These are phyloP conservation scores for Phylloporus rhodoxanthus DNA, from an alignment of 768 basidiomycete species.

Conservation along the genomic window DNA sequence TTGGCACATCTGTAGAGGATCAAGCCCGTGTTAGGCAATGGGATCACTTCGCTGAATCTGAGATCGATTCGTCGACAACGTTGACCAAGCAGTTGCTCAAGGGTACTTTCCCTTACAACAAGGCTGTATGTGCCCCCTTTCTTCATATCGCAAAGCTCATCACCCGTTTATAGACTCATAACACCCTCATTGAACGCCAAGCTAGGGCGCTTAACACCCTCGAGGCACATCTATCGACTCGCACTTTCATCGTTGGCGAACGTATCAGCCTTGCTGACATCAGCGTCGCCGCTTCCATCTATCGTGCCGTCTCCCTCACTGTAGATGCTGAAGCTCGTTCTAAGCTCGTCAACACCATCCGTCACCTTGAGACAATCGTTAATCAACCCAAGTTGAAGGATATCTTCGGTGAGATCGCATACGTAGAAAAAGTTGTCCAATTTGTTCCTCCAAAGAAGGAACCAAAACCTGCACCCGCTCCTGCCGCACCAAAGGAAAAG, in stretches of 20 bases:
- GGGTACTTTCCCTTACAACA: constrained; percentile 68
- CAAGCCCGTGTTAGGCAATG: constrained; percentile 82
- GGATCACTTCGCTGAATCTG: constrained; percentile 66
- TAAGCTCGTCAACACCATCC: constrained; percentile 70
- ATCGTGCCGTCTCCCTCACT: constrained; percentile 46
- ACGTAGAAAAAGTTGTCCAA: constrained; percentile 63
- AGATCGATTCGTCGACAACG: constrained; percentile 41
- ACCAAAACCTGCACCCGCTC: constrained; percentile 42
- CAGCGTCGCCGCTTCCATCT: constrained; percentile 53
- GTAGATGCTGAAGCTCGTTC: constrained; percentile 63
- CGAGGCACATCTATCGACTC: constrained; percentile 64
- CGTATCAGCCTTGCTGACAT: constrained; percentile 94
- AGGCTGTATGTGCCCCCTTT: constrained; percentile 52
- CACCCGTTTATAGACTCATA: constrained; percentile 48
- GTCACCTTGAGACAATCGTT: constrained; percentile 80
- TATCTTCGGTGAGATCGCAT: constrained; percentile 55
- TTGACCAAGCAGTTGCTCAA: constrained; percentile 40
- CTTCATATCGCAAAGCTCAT: background rate
- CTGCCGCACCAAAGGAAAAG: constrained; percentile 41
- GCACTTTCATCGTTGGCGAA: constrained; percentile 90
- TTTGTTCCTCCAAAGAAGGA: constrained; percentile 74
- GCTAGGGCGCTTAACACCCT: constrained; percentile 57
- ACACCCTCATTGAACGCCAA: constrained; percentile 45
- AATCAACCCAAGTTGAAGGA: constrained; percentile 76
- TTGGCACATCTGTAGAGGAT: constrained; percentile 61